Base-by-base conservation (phyloP, 1,284 basidiomycete species). In the Golubevia pallescens region DNA sequence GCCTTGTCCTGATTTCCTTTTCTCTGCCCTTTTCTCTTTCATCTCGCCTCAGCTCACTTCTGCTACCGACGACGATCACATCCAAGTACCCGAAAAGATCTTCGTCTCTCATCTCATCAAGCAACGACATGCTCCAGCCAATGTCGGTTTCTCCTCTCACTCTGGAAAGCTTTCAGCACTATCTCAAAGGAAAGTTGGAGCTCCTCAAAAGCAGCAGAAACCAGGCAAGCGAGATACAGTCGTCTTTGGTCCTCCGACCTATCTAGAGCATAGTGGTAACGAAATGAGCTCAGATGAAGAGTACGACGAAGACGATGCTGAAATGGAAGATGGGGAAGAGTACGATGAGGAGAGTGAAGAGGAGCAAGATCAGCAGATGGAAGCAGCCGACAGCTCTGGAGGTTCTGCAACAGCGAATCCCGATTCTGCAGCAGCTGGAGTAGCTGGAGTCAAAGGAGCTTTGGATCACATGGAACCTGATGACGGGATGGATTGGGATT, bases 401-500 rank as follows among this genome's bases (percentile, higher is more conserved):
- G 13, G 32, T 2, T 16, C 64, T 60, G 53, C 62, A 5, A 16
- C 3, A 62, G 32, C 6, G 20, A 16, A 21, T 56, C 16, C 28
- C 21, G 6, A 20, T 52, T 21, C 53, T 24, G 16, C 53, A 38
- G 62, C 62, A 54, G 57, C 42, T 19, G 20, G 54, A 62, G 23
- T 38, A 21, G 13, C n/a, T 16, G 8, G 34, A 55, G 57, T 19
- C 64, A 52, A 61, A 55, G 83, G 81, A 24, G 20, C 32, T 16
- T 34, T 67, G 13, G 61, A 54, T 20, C 21, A 87, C 62, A 88
- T 87, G 77, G 87, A 88, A 70, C 88, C 87, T 14, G 88, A 88
- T 68, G 88, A 88, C 73, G 87, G 87, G 16, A 86, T 88, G 71
- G 87, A 86, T 62, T 88, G 87, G 88, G 87, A 87, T 19, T 86